Evolutionary conservation across 2,329 filamentous ascomycete species (phyloP).

Genomic region (Emmonsia crescens): DNA sequence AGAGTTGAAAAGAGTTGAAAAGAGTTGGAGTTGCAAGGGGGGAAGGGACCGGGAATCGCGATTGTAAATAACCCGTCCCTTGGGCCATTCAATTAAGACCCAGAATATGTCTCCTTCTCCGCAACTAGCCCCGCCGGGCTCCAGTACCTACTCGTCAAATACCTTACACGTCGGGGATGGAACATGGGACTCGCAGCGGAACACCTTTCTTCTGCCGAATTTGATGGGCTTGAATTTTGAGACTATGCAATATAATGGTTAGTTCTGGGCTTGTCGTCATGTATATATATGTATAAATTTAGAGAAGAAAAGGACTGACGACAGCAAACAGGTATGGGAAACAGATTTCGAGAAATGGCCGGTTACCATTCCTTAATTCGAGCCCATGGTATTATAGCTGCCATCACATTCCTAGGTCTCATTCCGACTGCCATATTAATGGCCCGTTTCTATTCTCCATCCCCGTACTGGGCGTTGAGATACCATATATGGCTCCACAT

Average conservation of each 20-base stretch:
- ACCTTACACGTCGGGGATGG: slow-evolving; percentile 56
- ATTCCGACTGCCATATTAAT: slow-evolving; percentile 50
- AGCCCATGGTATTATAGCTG: slow-evolving; percentile 50
- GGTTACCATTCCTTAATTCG: slow-evolving; percentile 49
- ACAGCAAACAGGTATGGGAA: slow-evolving; percentile 49
- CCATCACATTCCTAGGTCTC: slow-evolving; percentile 50
- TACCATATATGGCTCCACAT: slow-evolving; percentile 55
- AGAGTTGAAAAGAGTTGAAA: not conserved
- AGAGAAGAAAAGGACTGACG: not conserved
- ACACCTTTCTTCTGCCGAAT: slow-evolving; percentile 55
- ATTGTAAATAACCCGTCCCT: not conserved
- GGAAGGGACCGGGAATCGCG: not conserved
- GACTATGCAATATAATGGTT: slow-evolving; percentile 58
- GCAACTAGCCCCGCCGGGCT: slow-evolving; percentile 46
- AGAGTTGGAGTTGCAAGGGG: not conserved
- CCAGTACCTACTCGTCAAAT: slow-evolving; percentile 50
- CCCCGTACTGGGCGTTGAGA: slow-evolving; percentile 44
- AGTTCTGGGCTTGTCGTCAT: slow-evolving; percentile 11
- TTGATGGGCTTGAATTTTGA: slow-evolving; percentile 54
- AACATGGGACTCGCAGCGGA: slow-evolving; percentile 52
- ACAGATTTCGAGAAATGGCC: slow-evolving; percentile 49
- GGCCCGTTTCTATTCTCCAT: slow-evolving; percentile 49
- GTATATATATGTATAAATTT: not conserved
- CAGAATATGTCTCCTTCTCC: slow-evolving; percentile 26
- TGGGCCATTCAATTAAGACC: not conserved